Evolutionary conservation across 2,329 filamentous ascomycete species (phyloP).

Genomic region (Arthrobotrys iridis): DNA sequence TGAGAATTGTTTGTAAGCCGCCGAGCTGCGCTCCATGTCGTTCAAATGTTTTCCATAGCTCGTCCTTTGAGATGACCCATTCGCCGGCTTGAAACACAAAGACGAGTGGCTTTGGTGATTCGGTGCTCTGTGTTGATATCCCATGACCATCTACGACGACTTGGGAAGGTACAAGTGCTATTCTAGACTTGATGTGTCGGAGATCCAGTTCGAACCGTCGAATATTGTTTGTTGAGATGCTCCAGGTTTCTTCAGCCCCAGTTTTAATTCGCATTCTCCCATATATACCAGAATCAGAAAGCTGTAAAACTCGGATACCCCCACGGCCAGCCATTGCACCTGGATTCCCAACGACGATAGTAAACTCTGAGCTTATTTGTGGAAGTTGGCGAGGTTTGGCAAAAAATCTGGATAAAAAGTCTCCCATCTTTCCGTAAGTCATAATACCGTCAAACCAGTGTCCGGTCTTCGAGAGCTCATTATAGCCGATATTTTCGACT

Average conservation of each 20-base stretch:
- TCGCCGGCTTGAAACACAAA: background rate
- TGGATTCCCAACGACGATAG: conserved; percentile 66
- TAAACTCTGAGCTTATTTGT: conserved; percentile 62
- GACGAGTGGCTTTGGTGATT: background rate
- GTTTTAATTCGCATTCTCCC: conserved; percentile 65
- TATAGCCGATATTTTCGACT: conserved; percentile 62
- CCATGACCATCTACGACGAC: conserved; percentile 8
- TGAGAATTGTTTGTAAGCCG: conserved; percentile 67
- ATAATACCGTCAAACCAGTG: conserved; percentile 69
- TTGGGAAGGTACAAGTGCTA: background rate
- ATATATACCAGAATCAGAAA: conserved; percentile 57
- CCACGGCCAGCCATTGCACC: conserved; percentile 67
- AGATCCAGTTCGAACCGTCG: conserved; percentile 59
- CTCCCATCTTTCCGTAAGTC: conserved; percentile 65
- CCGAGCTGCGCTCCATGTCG: conserved; percentile 66
- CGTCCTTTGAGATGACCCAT: background rate
- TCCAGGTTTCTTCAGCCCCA: conserved; percentile 59
- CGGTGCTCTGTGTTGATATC: background rate
- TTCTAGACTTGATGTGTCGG: background rate
- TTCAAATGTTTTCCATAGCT: conserved; percentile 8
- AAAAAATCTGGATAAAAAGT: conserved; percentile 65
- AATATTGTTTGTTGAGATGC: conserved; percentile 63
- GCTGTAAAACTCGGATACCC: conserved; percentile 66
- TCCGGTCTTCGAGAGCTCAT: conserved; percentile 65
- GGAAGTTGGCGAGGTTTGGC: conserved; percentile 43